Conservation (phyloP, 805 yeast species). For the Starmerella stigmatis region DNA sequence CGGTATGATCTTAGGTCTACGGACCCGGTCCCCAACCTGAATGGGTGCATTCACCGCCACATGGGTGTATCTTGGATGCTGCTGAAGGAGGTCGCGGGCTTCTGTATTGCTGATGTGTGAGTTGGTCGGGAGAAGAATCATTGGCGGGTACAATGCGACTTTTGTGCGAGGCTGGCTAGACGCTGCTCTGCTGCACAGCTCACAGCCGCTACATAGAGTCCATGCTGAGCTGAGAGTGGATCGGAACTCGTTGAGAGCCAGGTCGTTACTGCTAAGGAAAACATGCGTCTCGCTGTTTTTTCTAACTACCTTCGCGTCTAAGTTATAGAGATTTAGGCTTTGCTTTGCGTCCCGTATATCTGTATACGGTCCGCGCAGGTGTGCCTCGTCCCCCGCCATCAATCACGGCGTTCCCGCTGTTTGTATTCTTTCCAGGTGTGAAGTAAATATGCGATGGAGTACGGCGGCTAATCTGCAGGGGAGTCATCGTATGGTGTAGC, state of each 20-base stretch:
- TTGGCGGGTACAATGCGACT: constrained; percentile 57
- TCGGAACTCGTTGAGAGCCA: neutral
- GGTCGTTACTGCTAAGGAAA: neutral
- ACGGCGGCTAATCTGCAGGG: too few species aligned
- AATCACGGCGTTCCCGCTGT: too few species aligned
- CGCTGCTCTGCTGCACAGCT: neutral
- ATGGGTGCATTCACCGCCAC: constrained; percentile 68
- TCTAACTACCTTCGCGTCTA: constrained; percentile 3
- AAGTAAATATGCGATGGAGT: too few species aligned
- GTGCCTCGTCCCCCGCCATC: neutral
- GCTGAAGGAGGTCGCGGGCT: constrained; percentile 17
- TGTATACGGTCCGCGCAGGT: neutral
- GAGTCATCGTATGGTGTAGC: too few species aligned
- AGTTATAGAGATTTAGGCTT: neutral
- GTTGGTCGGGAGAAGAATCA: constrained; percentile 46
- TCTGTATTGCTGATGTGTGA: constrained; percentile 24
- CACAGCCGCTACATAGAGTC: constrained; percentile 9
- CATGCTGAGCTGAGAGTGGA: neutral
- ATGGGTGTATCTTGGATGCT: constrained; percentile 38
- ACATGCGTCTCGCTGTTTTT: constrained; percentile 10
- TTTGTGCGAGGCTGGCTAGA: neutral
- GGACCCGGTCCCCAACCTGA: constrained; percentile 39
- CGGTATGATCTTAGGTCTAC: constrained; percentile 57
- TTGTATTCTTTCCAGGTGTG: too few species aligned
- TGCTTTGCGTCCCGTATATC: neutral